Evolutionary conservation across 2,329 filamentous ascomycete species (phyloP).

Genomic region (Aspergillus sp.): DNA sequence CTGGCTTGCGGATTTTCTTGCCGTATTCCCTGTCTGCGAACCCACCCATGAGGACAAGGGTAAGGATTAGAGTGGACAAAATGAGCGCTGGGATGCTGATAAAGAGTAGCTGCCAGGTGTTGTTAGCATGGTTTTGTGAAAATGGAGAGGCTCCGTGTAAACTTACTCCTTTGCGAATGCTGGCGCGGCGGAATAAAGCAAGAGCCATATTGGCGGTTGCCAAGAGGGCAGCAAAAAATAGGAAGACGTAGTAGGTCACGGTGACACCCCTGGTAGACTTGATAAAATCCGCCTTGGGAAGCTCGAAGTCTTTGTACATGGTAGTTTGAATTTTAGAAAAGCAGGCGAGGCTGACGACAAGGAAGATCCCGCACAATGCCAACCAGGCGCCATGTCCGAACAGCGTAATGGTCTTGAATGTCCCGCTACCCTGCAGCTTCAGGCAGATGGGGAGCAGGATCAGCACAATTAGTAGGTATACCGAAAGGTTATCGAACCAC

Average conservation of each 20-base stretch:
- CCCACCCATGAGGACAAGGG: conserved; percentile 5
- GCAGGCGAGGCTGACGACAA: conserved; percentile 9
- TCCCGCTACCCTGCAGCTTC: conserved; percentile 10
- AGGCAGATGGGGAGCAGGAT: conserved; percentile 18
- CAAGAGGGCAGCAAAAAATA: conserved; percentile 12
- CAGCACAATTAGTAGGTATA: conserved; percentile 6
- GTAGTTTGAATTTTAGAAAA: conserved; percentile 3
- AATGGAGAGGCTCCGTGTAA: background rate
- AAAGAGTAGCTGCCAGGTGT: background rate
- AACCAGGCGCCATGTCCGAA: conserved; percentile 6
- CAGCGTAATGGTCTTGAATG: background rate
- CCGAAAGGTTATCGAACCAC: conserved; percentile 7
- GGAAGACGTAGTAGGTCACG: conserved; percentile 10
- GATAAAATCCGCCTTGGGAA: background rate
- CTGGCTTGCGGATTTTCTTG: background rate
- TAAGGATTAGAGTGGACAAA: conserved; percentile 8
- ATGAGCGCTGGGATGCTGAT: conserved; percentile 2
- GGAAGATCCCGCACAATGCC: conserved; percentile 7
- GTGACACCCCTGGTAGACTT: background rate
- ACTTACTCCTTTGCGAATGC: conserved; percentile 13
- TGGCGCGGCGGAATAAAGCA: conserved; percentile 3
- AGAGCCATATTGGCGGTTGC: conserved; percentile 9
- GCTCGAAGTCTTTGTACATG: background rate
- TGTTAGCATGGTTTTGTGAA: background rate
- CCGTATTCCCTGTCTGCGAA: conserved; percentile 1